Evolutionary conservation across 2,329 filamentous ascomycete genomes (phyloP).

Genomic region (Dothideomycetes sp.): DNA sequence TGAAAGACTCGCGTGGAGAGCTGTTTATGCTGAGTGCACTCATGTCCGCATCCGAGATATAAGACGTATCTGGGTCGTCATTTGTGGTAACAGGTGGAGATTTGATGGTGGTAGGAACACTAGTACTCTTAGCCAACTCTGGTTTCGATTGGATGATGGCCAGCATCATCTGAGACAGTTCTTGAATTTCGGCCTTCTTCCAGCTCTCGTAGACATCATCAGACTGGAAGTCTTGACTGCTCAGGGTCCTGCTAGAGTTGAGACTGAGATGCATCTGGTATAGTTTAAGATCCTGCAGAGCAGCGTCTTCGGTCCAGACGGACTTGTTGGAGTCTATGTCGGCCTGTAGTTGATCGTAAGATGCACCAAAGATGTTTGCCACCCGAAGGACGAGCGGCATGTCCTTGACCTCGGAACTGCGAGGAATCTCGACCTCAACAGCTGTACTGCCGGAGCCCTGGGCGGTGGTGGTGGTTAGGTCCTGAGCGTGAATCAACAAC

Average conservation of each 20-base stretch:
- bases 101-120: constrained; percentile 49
- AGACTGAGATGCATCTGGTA: constrained; percentile 86
- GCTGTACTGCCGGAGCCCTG: constrained; percentile 52
- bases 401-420: constrained; percentile 90
- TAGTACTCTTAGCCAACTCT: constrained; percentile 69
- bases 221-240: constrained; percentile 77
- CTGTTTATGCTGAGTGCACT: constrained; percentile 54
- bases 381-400: constrained; percentile 91
- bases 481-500: constrained; percentile 85
- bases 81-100: constrained; percentile 41
- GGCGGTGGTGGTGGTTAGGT: constrained; percentile 55
- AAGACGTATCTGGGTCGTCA: constrained; percentile 36
- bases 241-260: constrained; percentile 65
- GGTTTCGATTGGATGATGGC: constrained; percentile 81
- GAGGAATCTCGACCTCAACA: constrained; percentile 71
- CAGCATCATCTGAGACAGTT: constrained; percentile 87
- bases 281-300: constrained; percentile 80
- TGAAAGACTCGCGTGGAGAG: constrained; percentile 31
- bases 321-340: constrained; percentile 77
- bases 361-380: constrained; percentile 73
- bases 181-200: constrained; percentile 81
- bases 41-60: constrained; percentile 59
- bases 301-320: constrained; percentile 84
- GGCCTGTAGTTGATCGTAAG: constrained; percentile 68
- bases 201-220: constrained; percentile 82